phyloP scores from a whole-genome alignment of 371 early-diverging fungal species.

The Mucor irregularis region DNA sequence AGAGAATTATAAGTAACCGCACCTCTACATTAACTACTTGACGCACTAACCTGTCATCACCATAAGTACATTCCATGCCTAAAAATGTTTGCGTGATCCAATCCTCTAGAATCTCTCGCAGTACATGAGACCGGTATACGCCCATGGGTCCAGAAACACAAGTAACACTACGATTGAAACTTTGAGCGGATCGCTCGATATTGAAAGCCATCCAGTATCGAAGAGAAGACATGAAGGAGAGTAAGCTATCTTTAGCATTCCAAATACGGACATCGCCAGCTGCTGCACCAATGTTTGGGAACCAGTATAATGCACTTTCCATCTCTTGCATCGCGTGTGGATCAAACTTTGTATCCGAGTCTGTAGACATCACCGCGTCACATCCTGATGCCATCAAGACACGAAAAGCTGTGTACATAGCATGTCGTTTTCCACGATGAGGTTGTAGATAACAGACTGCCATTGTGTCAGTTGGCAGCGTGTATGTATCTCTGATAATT shows the following conservation, averaged over 20 bases:
- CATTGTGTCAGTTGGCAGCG: conserved; percentile 38
- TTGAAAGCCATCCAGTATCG: conserved; percentile 76
- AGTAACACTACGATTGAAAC: conserved; percentile 61
- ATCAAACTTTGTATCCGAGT: conserved; percentile 68
- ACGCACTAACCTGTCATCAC: conserved; percentile 59
- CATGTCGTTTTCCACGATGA: conserved; percentile 64
- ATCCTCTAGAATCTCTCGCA: conserved; percentile 55
- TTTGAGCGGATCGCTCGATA: conserved; percentile 68
- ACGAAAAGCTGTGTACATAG: conserved; percentile 69
- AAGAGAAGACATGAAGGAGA: conserved; percentile 63
- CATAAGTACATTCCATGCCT: conserved; percentile 66
- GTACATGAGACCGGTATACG: conserved; percentile 54
- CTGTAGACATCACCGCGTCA: conserved; percentile 64
- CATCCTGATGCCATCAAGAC: conserved; percentile 53
- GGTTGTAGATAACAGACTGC: conserved; percentile 60
- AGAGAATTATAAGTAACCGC: neutral
- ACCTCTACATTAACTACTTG: neutral
- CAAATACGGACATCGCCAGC: conserved; percentile 70
- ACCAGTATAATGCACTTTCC: conserved; percentile 54
- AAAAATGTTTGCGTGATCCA: conserved; percentile 64
- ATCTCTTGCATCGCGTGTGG: conserved; percentile 51
- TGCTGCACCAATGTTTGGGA: conserved; percentile 56
- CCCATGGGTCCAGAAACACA: conserved; percentile 76
- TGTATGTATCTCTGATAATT: conserved; percentile 15
- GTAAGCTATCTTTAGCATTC: conserved; percentile 48